Evolutionary conservation across 1,284 basidiomycete genomes (phyloP).

Genomic region (Cryptococcus jaspeensis): DNA sequence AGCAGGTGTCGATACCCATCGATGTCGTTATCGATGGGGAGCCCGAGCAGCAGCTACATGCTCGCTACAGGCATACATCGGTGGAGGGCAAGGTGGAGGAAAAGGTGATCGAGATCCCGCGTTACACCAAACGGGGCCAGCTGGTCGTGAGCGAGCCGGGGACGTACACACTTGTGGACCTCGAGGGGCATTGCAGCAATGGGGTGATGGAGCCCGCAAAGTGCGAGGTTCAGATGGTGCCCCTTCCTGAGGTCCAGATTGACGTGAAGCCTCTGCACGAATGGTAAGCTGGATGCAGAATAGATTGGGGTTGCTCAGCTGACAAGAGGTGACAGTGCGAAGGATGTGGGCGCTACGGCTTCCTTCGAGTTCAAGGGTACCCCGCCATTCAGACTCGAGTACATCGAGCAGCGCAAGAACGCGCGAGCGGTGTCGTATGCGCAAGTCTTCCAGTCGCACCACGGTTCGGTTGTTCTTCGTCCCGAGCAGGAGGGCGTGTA

Average conservation of each 20-base stretch:
- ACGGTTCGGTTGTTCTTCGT: conserved; percentile 80
- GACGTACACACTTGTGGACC: conserved; percentile 72
- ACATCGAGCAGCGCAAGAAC: conserved; percentile 70
- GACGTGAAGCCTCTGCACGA: conserved; percentile 88
- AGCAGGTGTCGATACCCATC: conserved; percentile 30
- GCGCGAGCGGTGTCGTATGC: conserved; percentile 59
- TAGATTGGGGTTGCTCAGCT: conserved; percentile 1
- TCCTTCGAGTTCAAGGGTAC: conserved; percentile 82
- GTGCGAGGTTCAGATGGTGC: conserved; percentile 71
- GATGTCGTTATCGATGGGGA: conserved; percentile 22
- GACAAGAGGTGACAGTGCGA: conserved; percentile 63
- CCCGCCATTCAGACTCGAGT: conserved; percentile 82
- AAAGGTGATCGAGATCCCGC: conserved; percentile 47
- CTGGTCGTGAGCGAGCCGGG: conserved; percentile 67
- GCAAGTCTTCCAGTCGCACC: conserved; percentile 63
- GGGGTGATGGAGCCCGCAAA: conserved; percentile 76
- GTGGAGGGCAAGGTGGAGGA: conserved; percentile 51
- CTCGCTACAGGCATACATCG: conserved; percentile 28
- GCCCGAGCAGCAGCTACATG: conserved; percentile 17
- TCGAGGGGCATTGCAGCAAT: conserved; percentile 75
- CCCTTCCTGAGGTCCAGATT: conserved; percentile 75
- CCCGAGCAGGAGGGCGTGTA: conserved; percentile 82
- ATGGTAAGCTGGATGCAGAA: conserved; percentile 59
- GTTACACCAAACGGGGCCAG: conserved; percentile 48
- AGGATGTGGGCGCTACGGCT: conserved; percentile 87